Base-by-base conservation (phyloP, 1,284 basidiomycete genomes). In the Sanghuangporus baumii region DNA sequence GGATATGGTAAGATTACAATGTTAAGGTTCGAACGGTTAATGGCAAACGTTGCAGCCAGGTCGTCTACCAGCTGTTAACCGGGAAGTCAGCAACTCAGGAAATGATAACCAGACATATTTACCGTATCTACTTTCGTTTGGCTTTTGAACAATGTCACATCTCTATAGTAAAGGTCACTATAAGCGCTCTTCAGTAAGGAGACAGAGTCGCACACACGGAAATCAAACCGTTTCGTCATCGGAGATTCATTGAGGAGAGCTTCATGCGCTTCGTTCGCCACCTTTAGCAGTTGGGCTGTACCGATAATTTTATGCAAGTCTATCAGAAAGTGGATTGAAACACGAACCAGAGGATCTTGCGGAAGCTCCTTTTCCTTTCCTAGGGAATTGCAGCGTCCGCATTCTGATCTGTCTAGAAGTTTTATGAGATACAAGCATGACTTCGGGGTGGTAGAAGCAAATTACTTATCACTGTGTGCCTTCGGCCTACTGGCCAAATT, bases 111-210 rank as follows among this genome's bases (percentile, higher is more conserved):
- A 11, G 37, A 34, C 6, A 47, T 50, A 46, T 34, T 38, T 26
- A 93, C 94, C 66, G 77, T 80, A 73, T 96, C 90, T 0, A 95
- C 92, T 0, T 81, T 79, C 16, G 75, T 73, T 71, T 97, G 94
- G 3, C 76, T 82, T 62, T 80, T 83, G 74, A 96, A 97, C 1
- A 96, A 76, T 1, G 73, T 67, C 0, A 92, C 86, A 66, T 96
- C 91, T 64, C 85, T 86, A 74, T 97, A 97, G 74, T 85, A 96
- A 18, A 96, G 81, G 71, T 96, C 94, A 8, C 93, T 94, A 68
- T 20, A 43, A 56, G 43, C 14, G 50, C 12, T 2, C 52, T 14
- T 38, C 20, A 41, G 23, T 43, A n/a, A 61, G 38, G 11, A 36
- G 16, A 34, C 11, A 37, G 16, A 38, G 47, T 26, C 11, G 31